Base-by-base conservation (phyloP, 805 yeast genomes). In the Ogataea neopini region DNA sequence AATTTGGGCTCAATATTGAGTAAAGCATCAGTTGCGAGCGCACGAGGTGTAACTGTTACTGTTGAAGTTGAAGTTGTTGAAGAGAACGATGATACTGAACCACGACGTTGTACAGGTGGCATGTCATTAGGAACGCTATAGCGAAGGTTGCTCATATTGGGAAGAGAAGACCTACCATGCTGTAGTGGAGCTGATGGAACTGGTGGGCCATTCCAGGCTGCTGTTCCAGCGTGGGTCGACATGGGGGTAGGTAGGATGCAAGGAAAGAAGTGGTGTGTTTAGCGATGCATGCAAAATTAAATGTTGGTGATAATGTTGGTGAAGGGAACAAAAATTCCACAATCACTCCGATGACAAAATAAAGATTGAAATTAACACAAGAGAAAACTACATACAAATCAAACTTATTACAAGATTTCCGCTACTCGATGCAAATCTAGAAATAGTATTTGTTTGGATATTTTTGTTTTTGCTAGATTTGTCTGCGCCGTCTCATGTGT, bases 21-120 rank as follows among this genome's bases (percentile, higher is more conserved):
- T 42, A 76, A 58, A 15, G 68, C 64, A 14, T 66, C 75, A 2
- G 79, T 75, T 11, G 74, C 67, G 39, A 68, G 43, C 39, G 63
- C 64, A 50, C 77, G 57, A 10, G 66, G 66, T 17, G 53, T 18
- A 13, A 25, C 25, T 9, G 49, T 26, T 17, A 40, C 22, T 20
- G 45, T 26, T 4, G 54, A 35, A 6, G 50, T 14, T 5, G 46
- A 33, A 17, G 55, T 37, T 6, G 47, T 23, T 23, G 62, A 53
- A n/a, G 61, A 57, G 15, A 64, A 45, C 17, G 73, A 68, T 5
- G 71, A 61, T 25, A 61, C 38, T 7, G 74, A 70, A 46, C 60
- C 63, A 41, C 64, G 64, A 57, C 74, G 61, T 14, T 71, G 58
- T 3, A 44, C 39, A 2, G 43, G 18, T 10, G 49, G 26, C 42